Base-by-base conservation (phyloP, 495 filamentous ascomycete species). In the Tuber umbilicatum region DNA sequence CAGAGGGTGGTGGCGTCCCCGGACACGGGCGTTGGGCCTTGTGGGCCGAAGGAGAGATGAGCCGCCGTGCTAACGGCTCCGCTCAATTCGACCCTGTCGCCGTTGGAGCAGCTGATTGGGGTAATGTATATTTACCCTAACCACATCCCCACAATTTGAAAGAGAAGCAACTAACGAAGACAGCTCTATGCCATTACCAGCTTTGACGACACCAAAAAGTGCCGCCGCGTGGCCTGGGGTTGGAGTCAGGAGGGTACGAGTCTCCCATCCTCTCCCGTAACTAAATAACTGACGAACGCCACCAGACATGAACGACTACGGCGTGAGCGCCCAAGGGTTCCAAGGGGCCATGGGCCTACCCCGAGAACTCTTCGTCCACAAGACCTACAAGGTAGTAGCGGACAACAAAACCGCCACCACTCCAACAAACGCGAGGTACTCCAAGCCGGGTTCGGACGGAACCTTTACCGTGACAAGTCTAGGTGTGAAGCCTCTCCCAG, bases 1-100 rank as follows among this genome's bases (percentile, higher is more conserved):
- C 84, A 1, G 86, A 89, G 73, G 87, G 87, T 35, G 84, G 84
- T 14, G 84, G 83, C 47, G 78, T 83, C 6, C 78, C 79, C 10
- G 80, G 79, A 27, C 84, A 85, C 69, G 67, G 77, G 1, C 82
- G 84, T 40, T 85, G 84, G 84, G 78, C 83, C 14, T 79, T 86
- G 9, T 86, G 85, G 85, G 84, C 83, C 47, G 84, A 85, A 69
- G 83, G 85, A 10, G 47, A 75, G 19, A 74, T 85, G 5, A 81
- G 83, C 39, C 77, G 81, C 14, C 76, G 82, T 19, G 76, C 70
- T 19, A 83, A 85, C 55, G 84, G 85, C 6, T 84, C 81, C 31
- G 83, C 77, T 10, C 75, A 80, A 55, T 85, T 85, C 74, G 75
- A 75, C 5, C 82, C 84, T 39, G 70, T 83, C 23, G 80, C 85